Conservation (phyloP, 1,284 basidiomycete genomes). For the Sparassis latifolia region DNA sequence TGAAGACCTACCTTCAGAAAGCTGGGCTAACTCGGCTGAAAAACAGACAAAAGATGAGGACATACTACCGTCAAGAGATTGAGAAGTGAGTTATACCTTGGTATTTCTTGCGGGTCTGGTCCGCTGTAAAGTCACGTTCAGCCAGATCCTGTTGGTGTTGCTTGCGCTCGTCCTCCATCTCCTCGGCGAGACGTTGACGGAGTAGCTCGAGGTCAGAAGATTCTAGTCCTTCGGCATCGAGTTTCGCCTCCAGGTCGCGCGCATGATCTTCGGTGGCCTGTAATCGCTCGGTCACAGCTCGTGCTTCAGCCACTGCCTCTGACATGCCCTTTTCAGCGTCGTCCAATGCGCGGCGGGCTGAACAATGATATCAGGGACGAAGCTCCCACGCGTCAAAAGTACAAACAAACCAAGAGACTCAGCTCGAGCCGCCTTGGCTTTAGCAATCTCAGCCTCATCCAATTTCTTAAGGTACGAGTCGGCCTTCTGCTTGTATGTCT, state of each 20-base stretch:
- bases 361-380: slow-evolving; percentile 5
- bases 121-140: slow-evolving; percentile 70
- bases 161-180: slow-evolving; percentile 71
- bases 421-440: slow-evolving; percentile 56
- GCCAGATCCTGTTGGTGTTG: slow-evolving; percentile 71
- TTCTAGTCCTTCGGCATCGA: slow-evolving; percentile 65
- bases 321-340: slow-evolving; percentile 60
- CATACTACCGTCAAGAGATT: background rate
- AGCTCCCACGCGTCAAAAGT: background rate
- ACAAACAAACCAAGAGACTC: slow-evolving; percentile 52
- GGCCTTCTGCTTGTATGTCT: slow-evolving; percentile 61
- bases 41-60: background rate
- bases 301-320: slow-evolving; percentile 46
- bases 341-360: slow-evolving; percentile 54
- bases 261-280: slow-evolving; percentile 48
- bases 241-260: slow-evolving; percentile 54
- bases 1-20: slow-evolving; percentile 59
- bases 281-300: slow-evolving; percentile 45
- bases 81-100: slow-evolving; percentile 45
- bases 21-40: slow-evolving; percentile 64
- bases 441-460: slow-evolving; percentile 64
- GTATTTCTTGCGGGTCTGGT: slow-evolving; percentile 80
- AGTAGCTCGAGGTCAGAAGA: slow-evolving; percentile 61
- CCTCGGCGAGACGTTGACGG: slow-evolving; percentile 59
- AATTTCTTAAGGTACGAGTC: slow-evolving; percentile 55